Percentiles rank a stretch among this genome's conserved stretches.
These are phyloP conservation scores for Pichia insulana DNA, from an alignment of 805 yeast genomes.

Conservation along the genomic window DNA sequence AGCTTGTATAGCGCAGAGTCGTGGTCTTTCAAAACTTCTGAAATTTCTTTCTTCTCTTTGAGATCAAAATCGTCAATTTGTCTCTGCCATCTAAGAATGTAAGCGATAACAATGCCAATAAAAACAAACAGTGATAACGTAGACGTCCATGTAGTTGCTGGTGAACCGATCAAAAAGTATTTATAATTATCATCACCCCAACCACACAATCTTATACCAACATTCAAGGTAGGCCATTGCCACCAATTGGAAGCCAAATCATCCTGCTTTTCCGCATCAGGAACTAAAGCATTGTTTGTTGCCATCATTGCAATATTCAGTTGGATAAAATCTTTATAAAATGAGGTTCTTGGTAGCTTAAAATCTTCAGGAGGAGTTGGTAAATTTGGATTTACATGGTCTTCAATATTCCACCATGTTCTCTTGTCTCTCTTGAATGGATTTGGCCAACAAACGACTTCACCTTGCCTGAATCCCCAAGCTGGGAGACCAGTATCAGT, in stretches of 20 bases:
- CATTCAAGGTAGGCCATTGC: constrained; percentile 82
- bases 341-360: constrained; percentile 64
- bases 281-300: constrained; percentile 72
- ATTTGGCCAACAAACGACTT: constrained; percentile 68
- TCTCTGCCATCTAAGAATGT: constrained; percentile 74
- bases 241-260: constrained; percentile 65
- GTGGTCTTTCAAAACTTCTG: constrained; percentile 6
- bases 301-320: constrained; percentile 84
- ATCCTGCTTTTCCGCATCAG: constrained; percentile 69
- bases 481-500: constrained; percentile 61
- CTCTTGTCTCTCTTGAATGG: constrained; percentile 70
- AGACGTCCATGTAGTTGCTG: constrained; percentile 72
- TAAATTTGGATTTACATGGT: constrained; percentile 50
- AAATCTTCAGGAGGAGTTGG: constrained; percentile 54
- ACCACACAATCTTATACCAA: constrained; percentile 68
- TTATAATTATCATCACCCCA: constrained; percentile 55
- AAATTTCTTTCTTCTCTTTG: constrained; percentile 13
- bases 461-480: constrained; percentile 86
- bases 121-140: constrained; percentile 49
- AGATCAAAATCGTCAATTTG: constrained; percentile 51
- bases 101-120: constrained; percentile 35
- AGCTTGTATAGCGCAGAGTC: constrained; percentile 23
- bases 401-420: constrained; percentile 84
- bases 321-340: constrained; percentile 67
- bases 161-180: constrained; percentile 67